Evolutionary conservation across 31 red algal genomes (phyloP), one percentile per base, ranked within the genome.

Genomic region (Bonnemaisonia californica): DNA sequence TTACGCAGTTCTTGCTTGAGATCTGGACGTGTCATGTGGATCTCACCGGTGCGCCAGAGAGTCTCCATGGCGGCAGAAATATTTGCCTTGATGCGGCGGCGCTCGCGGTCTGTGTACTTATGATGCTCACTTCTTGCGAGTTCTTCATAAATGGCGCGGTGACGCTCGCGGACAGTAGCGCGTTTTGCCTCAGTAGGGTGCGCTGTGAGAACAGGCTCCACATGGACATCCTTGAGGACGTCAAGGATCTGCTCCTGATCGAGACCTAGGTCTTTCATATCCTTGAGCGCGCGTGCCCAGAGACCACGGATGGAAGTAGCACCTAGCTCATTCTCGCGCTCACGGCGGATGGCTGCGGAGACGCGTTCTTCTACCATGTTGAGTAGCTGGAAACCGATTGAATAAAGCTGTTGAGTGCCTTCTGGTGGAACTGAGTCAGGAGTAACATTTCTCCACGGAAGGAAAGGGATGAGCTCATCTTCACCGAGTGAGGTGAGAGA

Each of bases 131-230:
- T 57, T n/a, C 73, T 60, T 4, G 72, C 33, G 29, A 95, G 54
- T 37, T 41, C 33, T 41, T 83, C 36, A 9, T 39, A 75, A 30
- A 95, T 89, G 67, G 22, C 34, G 38, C 69, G 83, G 42, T 81
- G 84, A 56, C 84, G 85, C 22, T 47, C 57, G 1, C 76, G 77
- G 56, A 95, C 57, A 36, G 83, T 76, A 12, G 76, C 38, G 7
- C 92, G 54, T 5, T 79, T 70, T 9, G 92, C 91, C 36, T 95
- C 82, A 2, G 92, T 95, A 22, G 92, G 92, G 40, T 95, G 92
- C 27, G 92, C 92, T 21, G 92, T 95, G 21, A 95, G 74, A 51
- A 95, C 92, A 59, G 86, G 76, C 13, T 87, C 82, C 33, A 92
- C 75, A 38, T 58, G 56, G 55, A 85, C 67, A 23, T 83, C 47